Evolutionary conservation across 768 basidiomycete species (phyloP), one percentile per base, ranked within the genome.

Genomic region (Boletellus sp.): DNA sequence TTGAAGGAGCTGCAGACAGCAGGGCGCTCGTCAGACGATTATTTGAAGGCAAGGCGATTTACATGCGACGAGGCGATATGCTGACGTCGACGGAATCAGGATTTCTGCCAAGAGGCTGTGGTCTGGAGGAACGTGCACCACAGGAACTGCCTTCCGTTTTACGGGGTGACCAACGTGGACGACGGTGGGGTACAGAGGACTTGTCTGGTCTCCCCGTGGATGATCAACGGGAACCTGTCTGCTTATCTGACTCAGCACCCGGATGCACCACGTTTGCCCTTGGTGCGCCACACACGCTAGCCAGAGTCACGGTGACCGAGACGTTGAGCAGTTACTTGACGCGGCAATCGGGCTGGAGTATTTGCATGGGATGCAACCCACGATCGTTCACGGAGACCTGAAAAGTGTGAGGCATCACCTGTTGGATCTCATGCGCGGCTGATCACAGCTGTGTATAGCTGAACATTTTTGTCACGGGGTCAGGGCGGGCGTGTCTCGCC

Each of bases 331-430:
- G 75, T 49, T 76, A 19, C 51, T 57, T n/a, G 72, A 74, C 33
- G 55, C 71, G 16, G 73, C 72, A 6, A 52, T 37, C 2, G 75
- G 72, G 19, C 51, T 76, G 7, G 59, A 61, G 33, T 74, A 73
- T 48, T 57, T 76, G 19, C 75, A 77, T 44, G 58, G 59, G 7
- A 61, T 67, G 51, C 48, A 64, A 28, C 72, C 72, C 22, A 73
- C 75, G 1, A 66, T 77, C 15, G 53, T 70, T 12, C 74, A 76
- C 17, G 74, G 75, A 10, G 75, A 76, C 46, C 50, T 76, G 19
- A 76, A 74, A 57, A 69, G 69, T 26, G 75, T 76, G 45, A 53
- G 72, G 51, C 28, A 10, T 33, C 36, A 16, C 22, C n/a, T 23
- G 15, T 19, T 2, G 42, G 8, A 23, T 38, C 6, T 3, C 12